Evolutionary conservation across 2,329 filamentous ascomycete genomes (phyloP), one percentile per base, ranked within the genome.

Genomic region (Fusarium sp.): DNA sequence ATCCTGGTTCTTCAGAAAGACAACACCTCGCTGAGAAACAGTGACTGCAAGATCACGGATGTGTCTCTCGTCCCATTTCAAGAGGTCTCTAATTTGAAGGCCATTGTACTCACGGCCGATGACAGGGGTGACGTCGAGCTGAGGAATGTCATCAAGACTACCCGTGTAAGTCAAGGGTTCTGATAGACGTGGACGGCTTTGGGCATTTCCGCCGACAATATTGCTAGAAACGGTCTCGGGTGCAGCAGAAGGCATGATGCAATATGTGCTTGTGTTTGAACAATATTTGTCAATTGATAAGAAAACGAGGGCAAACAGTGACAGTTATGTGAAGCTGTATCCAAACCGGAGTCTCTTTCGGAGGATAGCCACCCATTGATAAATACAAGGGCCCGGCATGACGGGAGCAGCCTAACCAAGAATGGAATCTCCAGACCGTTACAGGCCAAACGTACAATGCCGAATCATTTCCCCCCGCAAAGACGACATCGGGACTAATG

Each of bases 31-130:
- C 66, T 83, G 81, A 20, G 82, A 83, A 54, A 83, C 85, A 6
- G 86, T 88, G 61, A 87, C 85, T 26, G 87, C 88, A 24, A 90
- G 81, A 72, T 90, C 88, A 24, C 84, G 85, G 39, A 90, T 82
- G 56, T 87, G 81, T 24, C 84, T 82, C 45, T 90, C 87, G 48
- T 83, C 81, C 60, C 77, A 79, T 62, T 77, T 74, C 44, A 84
- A 72, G 36, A 84, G 61, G 76, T 82, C 77, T 22, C 69, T 75
- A 41, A 84, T 77, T 61, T 83, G 81, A 18, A 84, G 79, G 15
- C 77, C 79, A 15, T 77, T 77, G 73, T 85, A 89, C 74, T 88
- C 87, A 38, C 83, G 84, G 3, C 87, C 87, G 47, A 88, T 87
- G 50, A 85, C 82, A 15, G 86, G 86, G 22, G 87, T 89, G 30